phyloP scores from a whole-genome alignment of 352 stramenopile genomes.

The Globisporangium irregulare region DNA sequence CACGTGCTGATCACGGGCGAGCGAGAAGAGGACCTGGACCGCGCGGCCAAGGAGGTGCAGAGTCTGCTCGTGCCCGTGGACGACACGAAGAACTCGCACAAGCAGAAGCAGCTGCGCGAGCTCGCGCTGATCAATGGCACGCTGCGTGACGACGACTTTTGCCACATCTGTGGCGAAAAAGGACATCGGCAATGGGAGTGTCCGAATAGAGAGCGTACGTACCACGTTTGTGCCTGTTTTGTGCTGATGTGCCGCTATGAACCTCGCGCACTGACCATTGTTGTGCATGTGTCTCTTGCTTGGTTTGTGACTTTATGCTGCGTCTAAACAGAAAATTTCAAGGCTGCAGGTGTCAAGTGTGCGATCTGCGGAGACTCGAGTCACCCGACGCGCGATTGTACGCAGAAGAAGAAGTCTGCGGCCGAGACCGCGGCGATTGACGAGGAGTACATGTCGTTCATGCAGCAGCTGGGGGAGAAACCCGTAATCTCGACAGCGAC shows the following conservation, averaged over 20 bases:
- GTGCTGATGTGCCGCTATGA: slow-evolving; percentile 7
- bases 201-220: slow-evolving; percentile 85
- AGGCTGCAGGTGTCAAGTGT: slow-evolving; percentile 92
- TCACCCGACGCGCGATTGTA: slow-evolving; percentile 98
- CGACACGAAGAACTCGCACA: slow-evolving; percentile 94
- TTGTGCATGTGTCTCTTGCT: neutral
- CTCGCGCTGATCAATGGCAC: slow-evolving; percentile 99
- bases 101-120: slow-evolving; percentile 98
- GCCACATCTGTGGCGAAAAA: slow-evolving; percentile 97
- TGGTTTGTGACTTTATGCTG: slow-evolving; percentile 25
- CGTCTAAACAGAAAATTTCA: slow-evolving; percentile 52
- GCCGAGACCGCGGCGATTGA: slow-evolving; percentile 77
- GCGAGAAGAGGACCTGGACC: slow-evolving; percentile 83
- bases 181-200: slow-evolving; percentile 98
- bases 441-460: slow-evolving; percentile 85
- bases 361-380: slow-evolving; percentile 97
- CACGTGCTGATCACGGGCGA: slow-evolving; percentile 94
- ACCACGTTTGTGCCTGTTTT: slow-evolving; percentile 13
- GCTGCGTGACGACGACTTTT: slow-evolving; percentile 97
- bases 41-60: slow-evolving; percentile 87
- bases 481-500: slow-evolving; percentile 57
- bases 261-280: neutral
- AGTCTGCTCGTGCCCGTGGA: slow-evolving; percentile 90
- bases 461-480: slow-evolving; percentile 84
- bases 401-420: slow-evolving; percentile 75